Base-by-base conservation (phyloP, 345 rosid species). In the Turnera subulata region DNA sequence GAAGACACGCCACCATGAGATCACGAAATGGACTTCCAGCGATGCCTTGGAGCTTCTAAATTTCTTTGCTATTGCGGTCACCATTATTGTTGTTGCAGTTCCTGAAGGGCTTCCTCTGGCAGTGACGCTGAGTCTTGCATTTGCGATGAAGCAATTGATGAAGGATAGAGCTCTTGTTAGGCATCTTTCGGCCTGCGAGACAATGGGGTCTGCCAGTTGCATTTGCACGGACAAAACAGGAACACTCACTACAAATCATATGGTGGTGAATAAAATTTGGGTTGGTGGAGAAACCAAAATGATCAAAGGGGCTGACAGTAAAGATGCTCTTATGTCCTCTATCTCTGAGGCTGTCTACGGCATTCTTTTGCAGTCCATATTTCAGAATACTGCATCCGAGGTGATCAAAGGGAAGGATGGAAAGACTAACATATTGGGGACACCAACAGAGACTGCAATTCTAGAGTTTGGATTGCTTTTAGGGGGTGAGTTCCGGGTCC, bases 221-320 rank as follows among this genome's bases (percentile, higher is more conserved):
- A 92, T 92, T 57, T 92, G 98, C 79, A 92, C 98, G 0, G 98
- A 92, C 65, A 92, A 92, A 69, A 92, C 98, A 14, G 98, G 98
- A 53, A 92, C 98, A 18, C 77, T 92, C 63, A 92, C 98, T 18
- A 92, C 98, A 33, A 92, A 92, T 70, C 95, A 84, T 78, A 92
- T 92, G 98, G 86, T 83, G 32, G 96, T 89, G 42, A 70, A 73
- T 53, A 88, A 85, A 60, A 74, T 84, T 63, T 91, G 98, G 93
- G 75, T 86, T 37, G 74, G 84, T 55, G 80, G 72, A 33, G 63
- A 72, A 56, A 63, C 59, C 13, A 70, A 58, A 48, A 18, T 39
- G 2, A 32, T 59, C n/a, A 20, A 48, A 46, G 55, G 61, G 3
- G 55, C 50, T 7, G 76, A 70, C 11, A 64, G 18, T 20, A 48